These are phyloP conservation scores for Pleurotus sapidus DNA, from an alignment of 768 basidiomycete species.

Conservation along the genomic window DNA sequence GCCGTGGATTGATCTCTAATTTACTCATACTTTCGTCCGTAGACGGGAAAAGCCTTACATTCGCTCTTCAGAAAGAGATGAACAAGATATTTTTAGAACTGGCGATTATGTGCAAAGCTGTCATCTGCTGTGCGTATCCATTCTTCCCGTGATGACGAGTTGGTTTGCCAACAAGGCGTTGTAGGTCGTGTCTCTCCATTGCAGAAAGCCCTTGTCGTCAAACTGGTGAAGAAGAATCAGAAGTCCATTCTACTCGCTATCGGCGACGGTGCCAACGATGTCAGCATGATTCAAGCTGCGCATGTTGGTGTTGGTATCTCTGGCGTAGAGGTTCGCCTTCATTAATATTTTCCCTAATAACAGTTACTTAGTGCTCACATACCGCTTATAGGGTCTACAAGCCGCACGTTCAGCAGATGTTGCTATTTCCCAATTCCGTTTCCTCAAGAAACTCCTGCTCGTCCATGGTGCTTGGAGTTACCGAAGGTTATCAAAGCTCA, in stretches of 20 bases:
- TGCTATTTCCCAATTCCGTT: slow-evolving; percentile 97
- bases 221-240: slow-evolving; percentile 97
- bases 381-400: slow-evolving; percentile 75
- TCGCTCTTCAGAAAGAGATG: slow-evolving; percentile 90
- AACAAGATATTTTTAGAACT: slow-evolving; percentile 90
- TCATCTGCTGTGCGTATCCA: slow-evolving; percentile 82
- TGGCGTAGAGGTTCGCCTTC: slow-evolving; percentile 76
- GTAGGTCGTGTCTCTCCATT: slow-evolving; percentile 94
- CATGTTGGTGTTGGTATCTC: slow-evolving; percentile 98
- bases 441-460: slow-evolving; percentile 88
- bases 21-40: neutral
- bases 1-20: slow-evolving; percentile 5
- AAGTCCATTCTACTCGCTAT: slow-evolving; percentile 94
- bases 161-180: slow-evolving; percentile 6
- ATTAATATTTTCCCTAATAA: neutral
- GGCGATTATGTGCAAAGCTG: slow-evolving; percentile 97
- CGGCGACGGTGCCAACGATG: slow-evolving; percentile 97
- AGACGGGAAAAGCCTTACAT: slow-evolving; percentile 96
- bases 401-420: slow-evolving; percentile 97
- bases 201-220: slow-evolving; percentile 97
- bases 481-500: slow-evolving; percentile 89
- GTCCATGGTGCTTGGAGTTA: slow-evolving; percentile 99
- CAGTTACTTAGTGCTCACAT: neutral
- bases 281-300: slow-evolving; percentile 99
- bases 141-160: neutral